Conservation (phyloP, 768 basidiomycete species). For the Rossbeevera mucosa region DNA sequence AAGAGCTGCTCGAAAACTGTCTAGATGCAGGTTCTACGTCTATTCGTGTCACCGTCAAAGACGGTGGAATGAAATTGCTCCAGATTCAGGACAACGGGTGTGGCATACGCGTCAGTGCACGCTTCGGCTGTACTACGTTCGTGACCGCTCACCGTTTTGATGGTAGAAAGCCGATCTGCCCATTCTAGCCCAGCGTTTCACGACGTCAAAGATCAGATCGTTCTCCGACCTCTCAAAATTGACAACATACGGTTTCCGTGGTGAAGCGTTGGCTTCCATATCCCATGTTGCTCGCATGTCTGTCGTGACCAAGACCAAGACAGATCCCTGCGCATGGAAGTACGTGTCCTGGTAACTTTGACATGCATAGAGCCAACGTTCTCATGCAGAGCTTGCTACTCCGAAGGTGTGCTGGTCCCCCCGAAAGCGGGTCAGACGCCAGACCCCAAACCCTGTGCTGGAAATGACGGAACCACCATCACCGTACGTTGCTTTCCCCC, state of each 20-base stretch:
- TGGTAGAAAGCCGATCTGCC: slow-evolving; percentile 79
- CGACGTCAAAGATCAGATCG: slow-evolving; percentile 85
- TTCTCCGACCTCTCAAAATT: slow-evolving; percentile 85
- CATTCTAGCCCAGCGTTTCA: slow-evolving; percentile 90
- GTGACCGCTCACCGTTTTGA: neutral
- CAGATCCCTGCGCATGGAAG: slow-evolving; percentile 89
- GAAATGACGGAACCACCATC: slow-evolving; percentile 91
- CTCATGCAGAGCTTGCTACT: slow-evolving; percentile 65
- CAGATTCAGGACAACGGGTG: slow-evolving; percentile 97
- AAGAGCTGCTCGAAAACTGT: slow-evolving; percentile 92
- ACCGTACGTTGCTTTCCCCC: slow-evolving; percentile 46
- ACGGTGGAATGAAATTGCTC: slow-evolving; percentile 90
- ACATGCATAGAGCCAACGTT: slow-evolving; percentile 2
- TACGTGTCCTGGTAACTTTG: slow-evolving; percentile 38
- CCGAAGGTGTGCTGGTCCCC: slow-evolving; percentile 69
- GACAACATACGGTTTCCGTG: slow-evolving; percentile 92
- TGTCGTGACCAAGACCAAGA: slow-evolving; percentile 85
- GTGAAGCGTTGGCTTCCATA: slow-evolving; percentile 94
- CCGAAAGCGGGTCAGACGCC: slow-evolving; percentile 64
- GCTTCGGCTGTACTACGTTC: neutral
- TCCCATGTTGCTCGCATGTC: slow-evolving; percentile 89
- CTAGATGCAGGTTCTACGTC: slow-evolving; percentile 90
- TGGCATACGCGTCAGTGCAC: slow-evolving; percentile 74
- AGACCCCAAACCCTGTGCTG: slow-evolving; percentile 87
- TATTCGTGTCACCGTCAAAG: slow-evolving; percentile 86